Evolutionary conservation across 192 early-diverging fungal species (phyloP).

Genomic region (Lobosporangium transversale): DNA sequence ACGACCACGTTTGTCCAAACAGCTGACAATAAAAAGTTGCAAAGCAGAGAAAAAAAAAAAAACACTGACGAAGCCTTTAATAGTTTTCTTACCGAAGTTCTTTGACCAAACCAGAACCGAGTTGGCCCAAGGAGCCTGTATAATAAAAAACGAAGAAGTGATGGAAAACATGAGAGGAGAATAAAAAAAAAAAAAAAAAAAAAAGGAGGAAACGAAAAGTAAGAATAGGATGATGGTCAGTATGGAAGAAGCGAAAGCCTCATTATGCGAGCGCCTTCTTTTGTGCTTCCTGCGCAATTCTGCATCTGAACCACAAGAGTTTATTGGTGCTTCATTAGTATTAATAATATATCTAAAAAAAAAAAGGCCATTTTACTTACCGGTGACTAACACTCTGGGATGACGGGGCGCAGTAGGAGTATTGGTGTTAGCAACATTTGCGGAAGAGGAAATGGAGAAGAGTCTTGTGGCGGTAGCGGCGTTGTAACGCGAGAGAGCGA

Average conservation of each 20-base stretch:
- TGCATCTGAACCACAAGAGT: not conserved
- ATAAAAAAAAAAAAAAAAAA: conserved; percentile 3
- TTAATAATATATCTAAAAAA: no score
- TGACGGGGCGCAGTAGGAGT: conserved; percentile 23
- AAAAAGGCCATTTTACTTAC: conserved; percentile 25
- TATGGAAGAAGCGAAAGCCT: not conserved
- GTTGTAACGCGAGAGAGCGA: conserved; percentile 1
- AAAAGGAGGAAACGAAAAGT: not conserved
- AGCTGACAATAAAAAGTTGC: conserved; percentile 10
- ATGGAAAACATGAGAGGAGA: not conserved
- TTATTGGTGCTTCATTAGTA: not conserved
- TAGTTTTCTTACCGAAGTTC: conserved; percentile 59
- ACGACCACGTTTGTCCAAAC: conserved; percentile 18
- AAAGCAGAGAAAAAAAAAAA: not conserved
- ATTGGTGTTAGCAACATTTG: not conserved
- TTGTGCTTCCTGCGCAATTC: not conserved
- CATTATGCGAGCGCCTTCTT: not conserved
- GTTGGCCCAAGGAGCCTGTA: conserved; percentile 64
- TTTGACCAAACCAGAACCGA: conserved; percentile 70
- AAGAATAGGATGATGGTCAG: not conserved
- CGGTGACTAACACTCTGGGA: conserved; percentile 70
- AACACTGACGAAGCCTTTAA: not conserved
- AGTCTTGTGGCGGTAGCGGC: not conserved
- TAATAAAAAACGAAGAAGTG: not conserved
- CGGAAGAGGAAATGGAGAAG: conserved; percentile 3